Conservation (phyloP, 257 asterid genomes). For the Nicotiana tomentosiformis region DNA sequence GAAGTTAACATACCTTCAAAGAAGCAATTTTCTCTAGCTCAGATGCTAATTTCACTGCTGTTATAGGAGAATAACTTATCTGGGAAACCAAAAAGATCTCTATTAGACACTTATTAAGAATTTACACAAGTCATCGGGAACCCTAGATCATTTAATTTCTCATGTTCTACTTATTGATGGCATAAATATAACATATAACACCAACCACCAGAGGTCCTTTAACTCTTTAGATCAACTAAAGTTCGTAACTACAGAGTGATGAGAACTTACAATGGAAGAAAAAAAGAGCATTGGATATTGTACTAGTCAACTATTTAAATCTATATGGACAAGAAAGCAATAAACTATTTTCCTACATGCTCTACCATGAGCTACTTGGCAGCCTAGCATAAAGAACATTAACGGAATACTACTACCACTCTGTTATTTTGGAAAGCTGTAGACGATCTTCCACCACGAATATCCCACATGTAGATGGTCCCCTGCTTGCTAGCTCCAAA, state of each 20-base stretch:
- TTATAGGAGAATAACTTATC: conserved; percentile 64
- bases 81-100: conserved; percentile 22
- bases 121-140: background rate
- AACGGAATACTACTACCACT: conserved; percentile 41
- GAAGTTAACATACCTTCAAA: conserved; percentile 57
- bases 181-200: background rate
- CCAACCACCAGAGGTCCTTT: background rate
- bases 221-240: background rate
- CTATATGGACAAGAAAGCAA: background rate
- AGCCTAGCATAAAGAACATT: background rate
- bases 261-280: background rate
- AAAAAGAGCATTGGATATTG: background rate
- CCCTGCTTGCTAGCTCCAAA: conserved; percentile 91
- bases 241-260: background rate
- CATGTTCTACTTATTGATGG: background rate
- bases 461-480: conserved; percentile 74
- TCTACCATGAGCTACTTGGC: background rate
- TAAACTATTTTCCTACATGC: background rate
- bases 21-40: conserved; percentile 75
- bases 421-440: conserved; percentile 63
- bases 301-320: background rate
- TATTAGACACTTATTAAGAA: background rate
- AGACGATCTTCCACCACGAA: conserved; percentile 80
- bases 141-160: background rate
- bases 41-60: conserved; percentile 57